Base-by-base conservation (phyloP, 1,284 basidiomycete genomes). In the Boletus sp. region DNA sequence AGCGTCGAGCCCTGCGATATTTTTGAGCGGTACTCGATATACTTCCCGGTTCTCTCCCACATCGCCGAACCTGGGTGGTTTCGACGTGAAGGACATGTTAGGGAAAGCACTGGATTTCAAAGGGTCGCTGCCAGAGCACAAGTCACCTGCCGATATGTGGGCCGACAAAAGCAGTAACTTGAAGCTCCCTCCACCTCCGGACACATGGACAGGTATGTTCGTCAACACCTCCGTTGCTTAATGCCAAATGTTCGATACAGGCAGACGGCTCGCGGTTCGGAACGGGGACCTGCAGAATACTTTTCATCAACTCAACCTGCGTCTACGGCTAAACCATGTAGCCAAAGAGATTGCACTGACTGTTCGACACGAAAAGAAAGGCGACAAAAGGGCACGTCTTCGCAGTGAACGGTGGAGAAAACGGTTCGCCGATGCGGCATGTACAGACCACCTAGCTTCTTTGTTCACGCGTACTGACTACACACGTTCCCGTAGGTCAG, bases 321-420 rank as follows among this genome's bases (percentile, higher is more conserved):
- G 84, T 53, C 73, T 92, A 20, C 62, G 64, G 37, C 73, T 76
- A 33, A 92, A 92, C 65, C 78, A 72, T 59, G 84, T 92, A 13
- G 71, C 76, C 18, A 64, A 65, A 37, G 84, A 86, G 61, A 72
- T 85, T 37, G 75, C 77, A 50, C 63, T 77, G 63, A 70, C 77
- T 50, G 76, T 80, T 61, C 77, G 90, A 63, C 89, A 92, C 67
- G 89, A 91, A 53, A 73, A 75, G 63, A 74, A 68, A 49, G 73
- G 74, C 4, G 72, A 74, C 55, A 74, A 72, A 50, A 64, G 74
- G 54, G 64, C 67, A 29, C 72, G 73, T 24, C 64, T 76, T 51
- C 67, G 64, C 12, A 76, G 72, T 48, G 65, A 74, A 56, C 70
- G 74, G 54, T 76, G 74, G 74, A 70, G 71, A 61, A 75, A 63